These are phyloP conservation scores for Pleurotus tuber-regium DNA, from an alignment of 768 basidiomycete genomes.

Conservation along the genomic window DNA sequence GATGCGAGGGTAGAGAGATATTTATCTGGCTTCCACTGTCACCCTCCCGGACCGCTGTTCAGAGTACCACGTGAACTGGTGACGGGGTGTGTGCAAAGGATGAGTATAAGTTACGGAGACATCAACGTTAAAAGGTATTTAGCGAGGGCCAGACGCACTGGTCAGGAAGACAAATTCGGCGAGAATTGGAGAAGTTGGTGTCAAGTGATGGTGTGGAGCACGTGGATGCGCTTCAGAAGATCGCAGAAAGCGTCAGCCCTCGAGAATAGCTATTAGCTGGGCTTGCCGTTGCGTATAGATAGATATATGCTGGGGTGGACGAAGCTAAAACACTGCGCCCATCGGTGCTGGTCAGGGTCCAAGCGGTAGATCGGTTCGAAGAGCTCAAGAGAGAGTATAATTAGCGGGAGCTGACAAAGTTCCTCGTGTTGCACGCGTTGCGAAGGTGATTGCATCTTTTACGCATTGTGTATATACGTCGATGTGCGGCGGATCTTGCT, in stretches of 20 bases:
- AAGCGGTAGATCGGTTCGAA: too few relatives aligned
- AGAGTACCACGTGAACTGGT: background rate
- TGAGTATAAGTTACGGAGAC: slow-evolving; percentile 1
- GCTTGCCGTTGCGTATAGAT: background rate
- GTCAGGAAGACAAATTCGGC: background rate
- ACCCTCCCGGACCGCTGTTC: slow-evolving; percentile 2
- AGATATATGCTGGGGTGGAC: too few relatives aligned
- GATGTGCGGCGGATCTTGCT: too few relatives aligned
- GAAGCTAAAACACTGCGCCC: too few relatives aligned
- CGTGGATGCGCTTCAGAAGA: background rate
- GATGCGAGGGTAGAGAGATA: background rate
- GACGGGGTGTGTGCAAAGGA: background rate
- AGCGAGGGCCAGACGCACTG: background rate
- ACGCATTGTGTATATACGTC: too few relatives aligned
- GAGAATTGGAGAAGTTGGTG: slow-evolving; percentile 5
- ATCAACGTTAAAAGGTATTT: background rate
- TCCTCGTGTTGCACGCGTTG: too few relatives aligned
- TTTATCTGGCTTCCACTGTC: slow-evolving; percentile 6
- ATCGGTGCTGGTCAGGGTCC: too few relatives aligned
- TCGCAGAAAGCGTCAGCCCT: background rate
- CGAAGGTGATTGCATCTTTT: too few relatives aligned
- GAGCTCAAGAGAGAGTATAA: too few relatives aligned
- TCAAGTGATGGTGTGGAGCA: slow-evolving; percentile 1
- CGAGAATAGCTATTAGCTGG: background rate
- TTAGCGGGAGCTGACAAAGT: too few relatives aligned